These are phyloP conservation scores for Sporothrix mexicana DNA, from an alignment of 2,329 filamentous ascomycete genomes.

Conservation along the genomic window DNA sequence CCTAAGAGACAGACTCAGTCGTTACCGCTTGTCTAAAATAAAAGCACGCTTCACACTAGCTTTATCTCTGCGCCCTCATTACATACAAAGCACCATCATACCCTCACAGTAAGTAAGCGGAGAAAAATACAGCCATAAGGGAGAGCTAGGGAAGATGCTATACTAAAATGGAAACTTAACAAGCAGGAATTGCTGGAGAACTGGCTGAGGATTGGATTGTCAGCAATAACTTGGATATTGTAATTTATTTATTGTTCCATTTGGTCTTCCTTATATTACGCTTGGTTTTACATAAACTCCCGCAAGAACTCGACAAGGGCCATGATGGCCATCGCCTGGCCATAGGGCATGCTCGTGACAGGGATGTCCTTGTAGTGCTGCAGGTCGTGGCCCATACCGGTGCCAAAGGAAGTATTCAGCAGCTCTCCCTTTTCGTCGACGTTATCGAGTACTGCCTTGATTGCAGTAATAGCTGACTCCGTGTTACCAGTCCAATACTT, in stretches of 20 bases:
- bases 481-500: conserved; percentile 71
- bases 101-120: no score
- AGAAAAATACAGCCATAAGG: no score
- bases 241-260: neutral
- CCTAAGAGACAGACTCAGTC: no score
- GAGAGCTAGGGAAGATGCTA: no score
- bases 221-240: neutral
- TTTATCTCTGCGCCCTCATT: no score
- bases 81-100: no score
- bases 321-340: conserved; percentile 86
- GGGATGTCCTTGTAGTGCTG: conserved; percentile 80
- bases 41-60: no score
- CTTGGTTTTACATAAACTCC: conserved; percentile 48
- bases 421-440: conserved; percentile 73
- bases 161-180: no score
- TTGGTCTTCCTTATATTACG: neutral
- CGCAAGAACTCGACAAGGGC: conserved; percentile 75
- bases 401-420: conserved; percentile 77
- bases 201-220: neutral
- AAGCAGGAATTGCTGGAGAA: neutral
- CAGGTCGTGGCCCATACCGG: conserved; percentile 73
- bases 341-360: conserved; percentile 81
- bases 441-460: conserved; percentile 69
- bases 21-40: no score
- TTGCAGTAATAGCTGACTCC: conserved; percentile 66